Evolutionary conservation across 2,329 filamentous ascomycete species (phyloP), one percentile per base, ranked within the genome.

Genomic region (Pseudogymnoascus sp.): DNA sequence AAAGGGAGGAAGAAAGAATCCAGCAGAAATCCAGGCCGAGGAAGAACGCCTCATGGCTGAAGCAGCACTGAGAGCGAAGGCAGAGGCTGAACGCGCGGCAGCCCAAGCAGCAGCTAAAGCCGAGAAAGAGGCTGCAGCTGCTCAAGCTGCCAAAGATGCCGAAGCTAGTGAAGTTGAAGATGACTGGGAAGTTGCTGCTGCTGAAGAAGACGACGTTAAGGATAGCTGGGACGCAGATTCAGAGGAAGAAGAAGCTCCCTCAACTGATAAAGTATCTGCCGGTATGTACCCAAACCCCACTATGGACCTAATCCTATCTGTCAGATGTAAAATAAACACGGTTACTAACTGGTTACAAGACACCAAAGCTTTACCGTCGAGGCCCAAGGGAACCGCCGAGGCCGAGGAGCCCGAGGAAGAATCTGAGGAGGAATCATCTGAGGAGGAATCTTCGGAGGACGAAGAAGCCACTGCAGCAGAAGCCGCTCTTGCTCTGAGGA

Each of bases 181-280:
- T 36, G 92, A 96, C 74, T 96, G 92, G 92, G 91, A 97, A 74
- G 85, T 86, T 31, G 87, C 90, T 58, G 91, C 89, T 31, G 89
- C 86, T 26, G 89, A 89, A 57, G 84, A 83, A 9, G 84, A 89
- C 26, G 86, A 88, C 13, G 82, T 96, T 70, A 97, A 97, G 76
- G 93, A 97, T 67, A 93, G 88, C 78, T 97, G 93, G 93, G 93
- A 97, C 73, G 92, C 89, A 35, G 88, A 91, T 61, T 87, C 85
- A 2, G 89, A 90, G 58, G 88, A 90, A 5, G 89, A 92, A 69
- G 63, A 69, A 71, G 70, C 78, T 81, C 29, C 47, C 29, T 13
- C 29, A 21, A 7, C 47, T 15, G 47, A 54, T 9, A 54, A 54
- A 54, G 15, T 33, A 21, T 33, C 47, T 54, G 15, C n/a, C 10